Conservation (phyloP, 116 monocot species). For the Phalaenopsis hybrid region DNA sequence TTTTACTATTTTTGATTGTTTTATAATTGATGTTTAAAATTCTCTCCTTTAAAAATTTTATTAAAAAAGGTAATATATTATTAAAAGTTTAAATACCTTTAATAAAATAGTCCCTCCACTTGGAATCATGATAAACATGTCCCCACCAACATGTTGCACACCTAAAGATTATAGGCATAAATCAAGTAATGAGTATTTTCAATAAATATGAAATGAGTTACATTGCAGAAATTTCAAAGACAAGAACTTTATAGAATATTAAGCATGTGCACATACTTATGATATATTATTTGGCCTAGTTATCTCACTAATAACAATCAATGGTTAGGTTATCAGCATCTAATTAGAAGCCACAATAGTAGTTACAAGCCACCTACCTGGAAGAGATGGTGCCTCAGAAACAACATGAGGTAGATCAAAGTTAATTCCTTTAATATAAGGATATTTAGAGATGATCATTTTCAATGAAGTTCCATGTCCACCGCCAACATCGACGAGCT, state of each 20-base stretch:
- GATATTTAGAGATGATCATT: slow-evolving; percentile 10
- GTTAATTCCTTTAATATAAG: slow-evolving; percentile 17
- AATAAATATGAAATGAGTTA: not conserved
- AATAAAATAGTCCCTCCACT: slow-evolving; percentile 8
- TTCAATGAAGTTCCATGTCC: slow-evolving; percentile 13
- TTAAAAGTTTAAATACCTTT: not conserved
- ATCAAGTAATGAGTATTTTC: not conserved
- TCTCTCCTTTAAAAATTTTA: too few relatives aligned
- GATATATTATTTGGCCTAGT: too few relatives aligned
- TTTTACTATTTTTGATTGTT: too few relatives aligned
- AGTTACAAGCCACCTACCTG: not conserved
- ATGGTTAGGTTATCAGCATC: too few relatives aligned
- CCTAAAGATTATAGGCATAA: not conserved
- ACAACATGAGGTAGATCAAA: slow-evolving; percentile 21
- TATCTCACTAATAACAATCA: too few relatives aligned
- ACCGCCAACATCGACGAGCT: slow-evolving; percentile 12
- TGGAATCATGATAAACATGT: slow-evolving; percentile 6
- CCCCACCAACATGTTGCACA: slow-evolving; percentile 4
- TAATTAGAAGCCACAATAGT: too few relatives aligned
- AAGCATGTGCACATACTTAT: too few relatives aligned
- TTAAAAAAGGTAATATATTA: too few relatives aligned
- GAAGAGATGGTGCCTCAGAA: slow-evolving; percentile 10
- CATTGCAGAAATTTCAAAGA: too few relatives aligned
- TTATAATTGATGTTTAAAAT: too few relatives aligned
- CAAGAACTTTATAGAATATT: too few relatives aligned